These are phyloP conservation scores for Neonectria ditissima DNA, from an alignment of 2,329 filamentous ascomycete species.

Conservation along the genomic window DNA sequence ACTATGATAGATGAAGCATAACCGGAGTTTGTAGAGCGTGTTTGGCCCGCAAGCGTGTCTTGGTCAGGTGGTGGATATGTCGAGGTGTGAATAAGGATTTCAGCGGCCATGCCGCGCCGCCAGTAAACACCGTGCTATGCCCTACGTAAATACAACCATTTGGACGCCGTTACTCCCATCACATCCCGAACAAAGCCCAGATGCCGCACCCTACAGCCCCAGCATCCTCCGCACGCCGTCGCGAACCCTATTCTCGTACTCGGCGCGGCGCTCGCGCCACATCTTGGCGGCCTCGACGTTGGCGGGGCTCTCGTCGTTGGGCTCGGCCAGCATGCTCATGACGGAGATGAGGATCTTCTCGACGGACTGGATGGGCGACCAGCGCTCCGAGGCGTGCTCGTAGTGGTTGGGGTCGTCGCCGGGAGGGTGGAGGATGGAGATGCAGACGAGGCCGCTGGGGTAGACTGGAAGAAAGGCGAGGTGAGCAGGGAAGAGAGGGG, in stretches of 20 bases:
- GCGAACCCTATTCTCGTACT: slow-evolving; percentile 89
- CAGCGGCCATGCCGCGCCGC: slow-evolving; percentile 36
- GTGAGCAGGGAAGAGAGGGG: background rate
- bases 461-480: slow-evolving; percentile 72
- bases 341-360: slow-evolving; percentile 98
- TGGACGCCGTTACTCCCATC: slow-evolving; percentile 42
- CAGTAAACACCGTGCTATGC: slow-evolving; percentile 45
- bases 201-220: slow-evolving; percentile 67
- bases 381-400: slow-evolving; percentile 94
- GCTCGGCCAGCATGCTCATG: slow-evolving; percentile 97
- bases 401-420: slow-evolving; percentile 99
- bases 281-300: slow-evolving; percentile 97
- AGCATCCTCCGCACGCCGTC: slow-evolving; percentile 84
- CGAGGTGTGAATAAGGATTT: slow-evolving; percentile 39
- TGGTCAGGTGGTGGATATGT: slow-evolving; percentile 28
- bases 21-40: slow-evolving; percentile 44
- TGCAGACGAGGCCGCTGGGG: slow-evolving; percentile 91
- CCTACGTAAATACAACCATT: slow-evolving; percentile 29
- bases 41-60: slow-evolving; percentile 35
- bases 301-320: slow-evolving; percentile 95
- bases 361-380: slow-evolving; percentile 96
- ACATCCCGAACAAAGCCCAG: background rate
- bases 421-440: slow-evolving; percentile 96
- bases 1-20: slow-evolving; percentile 55
- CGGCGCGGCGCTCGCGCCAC: slow-evolving; percentile 86